Evolutionary conservation across 768 basidiomycete species (phyloP), one percentile per base, ranked within the genome.

Genomic region (Mycena chlorophos): DNA sequence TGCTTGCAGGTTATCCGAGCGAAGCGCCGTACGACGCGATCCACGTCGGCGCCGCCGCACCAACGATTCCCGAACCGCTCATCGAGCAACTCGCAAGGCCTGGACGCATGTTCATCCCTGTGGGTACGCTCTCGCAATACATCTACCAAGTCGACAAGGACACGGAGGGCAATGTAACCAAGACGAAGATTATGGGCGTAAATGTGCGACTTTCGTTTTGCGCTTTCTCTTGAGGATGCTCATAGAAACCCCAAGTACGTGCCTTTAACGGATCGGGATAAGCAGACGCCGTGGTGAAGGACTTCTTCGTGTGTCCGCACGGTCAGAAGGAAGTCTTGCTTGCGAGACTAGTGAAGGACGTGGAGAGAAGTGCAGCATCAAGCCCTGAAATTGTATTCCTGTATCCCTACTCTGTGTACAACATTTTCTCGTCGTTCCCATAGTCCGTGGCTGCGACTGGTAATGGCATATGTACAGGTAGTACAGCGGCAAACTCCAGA

Each of bases 41-140:
- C 48, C 95, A 98, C 62, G 95, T 98, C 31, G 96, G 96, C 3
- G 96, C 96, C 0, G 95, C 96, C 0, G 86, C 95, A 0, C 88
- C 91, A 0, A 76, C 65, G 0, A 71, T 94, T 14, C 94, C 95
- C 0, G 69, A 80, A 20, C 69, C 78, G 0, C 80, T 98, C 1
- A 69, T 98, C 26, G 83, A 89, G 14, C 94, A 96, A 65, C 83
- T 94, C 2, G 86, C 86, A 25, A 67, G 69, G 2, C 88, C 88
- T 0, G 90, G 90, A 16, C 75, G 86, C 50, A 93, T 98, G 88
- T 95, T 98, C 73, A 91, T 98, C 50, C 95, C 95, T 2, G 87
- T 98, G 14, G 95, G 94, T 2, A 78, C 74, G 1, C 63, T 70
- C 14, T 61, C 61, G 14, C 85, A 89, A 56, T 71, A 82, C 63